These are phyloP conservation scores for Maudiozyma humilis DNA, from an alignment of 1,139 yeast species.

Conservation along the genomic window DNA sequence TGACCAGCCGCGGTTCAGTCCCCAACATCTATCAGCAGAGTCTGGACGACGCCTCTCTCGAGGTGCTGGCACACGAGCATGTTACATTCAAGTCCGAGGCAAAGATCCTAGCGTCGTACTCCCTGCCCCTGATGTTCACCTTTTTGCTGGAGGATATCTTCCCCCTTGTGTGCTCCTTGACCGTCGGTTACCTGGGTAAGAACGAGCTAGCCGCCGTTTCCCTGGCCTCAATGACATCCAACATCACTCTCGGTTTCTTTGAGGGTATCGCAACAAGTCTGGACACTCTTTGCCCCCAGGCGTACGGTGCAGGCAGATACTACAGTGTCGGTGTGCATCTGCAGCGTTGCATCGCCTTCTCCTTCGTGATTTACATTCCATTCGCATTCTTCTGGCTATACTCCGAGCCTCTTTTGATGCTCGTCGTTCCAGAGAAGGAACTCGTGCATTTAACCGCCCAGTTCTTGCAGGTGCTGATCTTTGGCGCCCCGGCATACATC, in stretches of 20 bases:
- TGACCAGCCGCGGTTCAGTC: slow-evolving; percentile 29
- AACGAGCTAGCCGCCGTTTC: slow-evolving; percentile 74
- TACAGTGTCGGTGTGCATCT: slow-evolving; percentile 54
- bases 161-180: slow-evolving; percentile 60
- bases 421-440: slow-evolving; percentile 44
- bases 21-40: slow-evolving; percentile 29
- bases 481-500: slow-evolving; percentile 82
- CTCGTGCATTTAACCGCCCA: slow-evolving; percentile 56
- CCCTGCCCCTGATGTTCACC: slow-evolving; percentile 58
- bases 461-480: slow-evolving; percentile 55
- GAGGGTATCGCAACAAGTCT: slow-evolving; percentile 84
- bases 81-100: slow-evolving; percentile 44
- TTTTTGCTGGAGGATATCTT: slow-evolving; percentile 65
- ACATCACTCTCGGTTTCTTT: slow-evolving; percentile 73
- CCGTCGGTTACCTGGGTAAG: slow-evolving; percentile 68
- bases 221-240: slow-evolving; percentile 79
- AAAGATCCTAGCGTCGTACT: slow-evolving; percentile 42
- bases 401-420: slow-evolving; percentile 45
- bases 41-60: slow-evolving; percentile 35
- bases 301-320: slow-evolving; percentile 63
- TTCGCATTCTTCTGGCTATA: slow-evolving; percentile 60
- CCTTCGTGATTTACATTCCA: slow-evolving; percentile 49
- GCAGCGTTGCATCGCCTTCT: slow-evolving; percentile 55
- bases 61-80: slow-evolving; percentile 38
- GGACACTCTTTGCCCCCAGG: slow-evolving; percentile 82